Percentiles rank a stretch among this genome's conserved stretches.
phyloP scores from a whole-genome alignment of 2,329 filamentous ascomycete species.

The Sporothrix variecibatus region DNA sequence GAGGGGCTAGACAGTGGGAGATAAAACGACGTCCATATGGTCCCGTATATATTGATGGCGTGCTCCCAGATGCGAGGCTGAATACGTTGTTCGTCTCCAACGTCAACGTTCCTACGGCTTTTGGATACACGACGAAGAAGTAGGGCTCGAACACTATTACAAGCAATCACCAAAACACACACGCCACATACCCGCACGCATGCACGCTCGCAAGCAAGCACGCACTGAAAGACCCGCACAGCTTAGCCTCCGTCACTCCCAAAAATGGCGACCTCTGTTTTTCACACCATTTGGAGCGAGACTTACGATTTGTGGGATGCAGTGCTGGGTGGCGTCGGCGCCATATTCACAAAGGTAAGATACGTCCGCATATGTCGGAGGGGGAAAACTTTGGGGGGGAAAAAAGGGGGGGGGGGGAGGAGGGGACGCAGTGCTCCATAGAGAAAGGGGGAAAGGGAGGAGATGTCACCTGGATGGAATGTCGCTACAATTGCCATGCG shows the following conservation, averaged over 20 bases:
- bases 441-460: background rate
- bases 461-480: background rate
- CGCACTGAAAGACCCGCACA: background rate
- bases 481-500: background rate
- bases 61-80: background rate
- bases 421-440: background rate
- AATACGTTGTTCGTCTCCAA: background rate
- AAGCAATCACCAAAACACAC: background rate
- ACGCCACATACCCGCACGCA: background rate
- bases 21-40: background rate
- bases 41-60: background rate
- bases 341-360: conserved; percentile 30
- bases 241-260: background rate
- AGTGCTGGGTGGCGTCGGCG: conserved; percentile 31
- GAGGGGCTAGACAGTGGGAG: background rate
- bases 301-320: conserved; percentile 33
- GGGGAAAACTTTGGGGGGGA: too few relatives aligned
- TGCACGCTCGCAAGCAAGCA: background rate
- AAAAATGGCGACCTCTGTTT: conserved; percentile 2
- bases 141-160: background rate
- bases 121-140: background rate
- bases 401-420: too few relatives aligned
- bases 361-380: background rate
- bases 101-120: background rate
- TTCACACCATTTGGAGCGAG: conserved; percentile 29